Evolutionary conservation across 495 filamentous ascomycete genomes (phyloP), one percentile per base, ranked within the genome.

Genomic region (Oidiodendron maius): DNA sequence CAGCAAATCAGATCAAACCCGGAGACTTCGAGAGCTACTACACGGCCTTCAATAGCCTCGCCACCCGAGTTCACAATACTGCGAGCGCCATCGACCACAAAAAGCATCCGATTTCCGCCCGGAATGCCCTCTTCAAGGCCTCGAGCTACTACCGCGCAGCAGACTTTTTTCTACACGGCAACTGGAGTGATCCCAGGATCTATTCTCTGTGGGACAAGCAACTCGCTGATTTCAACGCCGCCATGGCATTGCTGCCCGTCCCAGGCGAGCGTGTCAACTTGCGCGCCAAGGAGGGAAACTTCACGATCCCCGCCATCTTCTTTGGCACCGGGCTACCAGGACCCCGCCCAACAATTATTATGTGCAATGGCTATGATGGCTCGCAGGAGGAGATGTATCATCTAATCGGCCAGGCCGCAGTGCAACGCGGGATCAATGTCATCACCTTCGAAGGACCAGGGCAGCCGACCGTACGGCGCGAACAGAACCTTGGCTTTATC

Each of bases 181-280:
- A 74, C 40, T 58, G 28, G 48, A 53, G 35, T 13, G 61, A 70
- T 40, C 52, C 60, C 1, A 46, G 59, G 9, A 64, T 67, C 61
- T 82, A 80, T 57, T 70, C 76, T 39, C 76, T 76, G 60, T 88
- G 83, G 63, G 76, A 82, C 52, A 78, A 76, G 59, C 83, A 87
- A 61, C 83, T 85, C 46, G 70, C 77, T 15, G 71, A 78, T 28
- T 84, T 83, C 30, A 74, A 79, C 61, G 75, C 77, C 53, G 72
- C 71, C 11, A 71, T 84, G 28, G 57, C 66, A 8, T 26, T 60
- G 1, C 50, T 71, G 1, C 61, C 62, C 11, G 48, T 59, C 13
- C 70, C 69, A n/a, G 70, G 61, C 2, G 38, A 64, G 46, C 63
- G 68, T 9, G 28, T 70, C 36, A 44, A 13, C 3, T 37, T 73